Evolutionary conservation across 768 basidiomycete species (phyloP).

Genomic region (Chiua virens): DNA sequence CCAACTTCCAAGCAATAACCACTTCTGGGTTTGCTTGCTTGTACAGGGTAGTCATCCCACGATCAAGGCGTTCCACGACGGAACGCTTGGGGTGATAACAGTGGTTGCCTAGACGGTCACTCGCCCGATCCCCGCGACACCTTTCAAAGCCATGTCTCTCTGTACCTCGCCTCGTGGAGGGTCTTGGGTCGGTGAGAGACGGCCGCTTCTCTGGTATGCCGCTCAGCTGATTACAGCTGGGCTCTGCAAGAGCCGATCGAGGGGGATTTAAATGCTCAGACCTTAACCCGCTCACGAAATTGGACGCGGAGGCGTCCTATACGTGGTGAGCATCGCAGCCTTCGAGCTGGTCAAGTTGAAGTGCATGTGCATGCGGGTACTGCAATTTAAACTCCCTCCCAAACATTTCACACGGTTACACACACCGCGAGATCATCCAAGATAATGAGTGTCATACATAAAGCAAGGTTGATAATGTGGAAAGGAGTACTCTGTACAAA

Average conservation of each 20-base stretch:
- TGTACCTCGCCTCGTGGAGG: slow-evolving; percentile 27
- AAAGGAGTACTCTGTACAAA: too few species aligned
- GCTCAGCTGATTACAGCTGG: slow-evolving; percentile 56
- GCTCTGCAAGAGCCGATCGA: slow-evolving; percentile 61
- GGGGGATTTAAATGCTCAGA: slow-evolving; percentile 72
- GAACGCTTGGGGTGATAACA: slow-evolving; percentile 18
- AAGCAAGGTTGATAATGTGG: too few species aligned
- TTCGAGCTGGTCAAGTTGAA: slow-evolving; percentile 40
- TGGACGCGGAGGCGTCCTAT: slow-evolving; percentile 39
- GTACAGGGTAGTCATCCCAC: not conserved
- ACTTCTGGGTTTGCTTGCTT: too few species aligned
- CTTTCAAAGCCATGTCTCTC: slow-evolving; percentile 40
- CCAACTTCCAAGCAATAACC: too few species aligned
- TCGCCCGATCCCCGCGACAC: slow-evolving; percentile 54
- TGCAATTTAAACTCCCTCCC: too few species aligned
- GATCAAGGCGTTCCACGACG: slow-evolving; percentile 12
- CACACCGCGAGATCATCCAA: too few species aligned
- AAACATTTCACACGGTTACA: too few species aligned
- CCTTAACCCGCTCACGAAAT: slow-evolving; percentile 75
- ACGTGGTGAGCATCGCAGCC: slow-evolving; percentile 64
- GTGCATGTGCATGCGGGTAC: too few species aligned
- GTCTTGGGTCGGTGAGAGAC: slow-evolving; percentile 41
- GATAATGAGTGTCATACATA: too few species aligned
- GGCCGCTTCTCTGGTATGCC: slow-evolving; percentile 67
- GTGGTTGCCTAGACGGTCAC: not conserved